Evolutionary conservation across 345 rosid species (phyloP).

Genomic region (Acer saccharum): DNA sequence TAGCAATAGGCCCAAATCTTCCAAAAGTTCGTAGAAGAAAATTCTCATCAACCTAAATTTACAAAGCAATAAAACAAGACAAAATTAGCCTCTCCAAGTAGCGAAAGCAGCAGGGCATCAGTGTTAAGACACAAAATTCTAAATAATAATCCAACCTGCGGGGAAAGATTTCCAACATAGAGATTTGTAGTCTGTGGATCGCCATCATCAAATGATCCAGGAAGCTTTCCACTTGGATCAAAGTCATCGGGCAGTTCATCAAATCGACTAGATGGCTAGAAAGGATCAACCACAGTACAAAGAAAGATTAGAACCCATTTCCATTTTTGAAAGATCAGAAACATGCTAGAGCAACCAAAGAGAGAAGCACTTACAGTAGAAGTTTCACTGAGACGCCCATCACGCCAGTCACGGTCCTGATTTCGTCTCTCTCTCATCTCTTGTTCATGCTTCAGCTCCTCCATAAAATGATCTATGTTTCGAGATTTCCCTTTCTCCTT

Average conservation of each 20-base stretch:
- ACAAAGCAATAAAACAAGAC: constrained; percentile 17
- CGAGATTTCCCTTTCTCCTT: constrained; percentile 87
- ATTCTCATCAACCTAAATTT: constrained; percentile 90
- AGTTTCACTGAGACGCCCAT: constrained; percentile 65
- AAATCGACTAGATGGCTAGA: constrained; percentile 88
- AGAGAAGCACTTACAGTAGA: constrained; percentile 53
- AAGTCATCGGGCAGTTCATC: constrained; percentile 98
- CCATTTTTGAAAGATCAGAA: not conserved
- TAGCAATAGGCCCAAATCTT: constrained; percentile 99
- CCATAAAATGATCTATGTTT: constrained; percentile 97
- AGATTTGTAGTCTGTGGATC: constrained; percentile 99
- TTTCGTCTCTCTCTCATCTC: constrained; percentile 95
- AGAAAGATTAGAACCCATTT: constrained; percentile 1
- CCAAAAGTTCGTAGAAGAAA: constrained; percentile 97
- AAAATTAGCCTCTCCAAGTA: constrained; percentile 9
- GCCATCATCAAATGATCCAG: constrained; percentile 98
- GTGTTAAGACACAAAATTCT: constrained; percentile 10
- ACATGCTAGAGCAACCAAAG: not conserved
- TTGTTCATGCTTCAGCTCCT: constrained; percentile 97
- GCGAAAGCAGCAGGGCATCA: not conserved
- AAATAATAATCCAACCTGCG: constrained; percentile 53
- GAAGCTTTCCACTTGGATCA: constrained; percentile 95
- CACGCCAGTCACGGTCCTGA: constrained; percentile 89
- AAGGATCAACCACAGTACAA: constrained; percentile 22
- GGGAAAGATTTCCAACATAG: constrained; percentile 97